A percentile compares a stretch with the other conserved stretches of the same genome.
These are phyloP conservation scores for Ceratobasidium papillatum DNA, from an alignment of 1,284 basidiomycete species.

Conservation along the genomic window DNA sequence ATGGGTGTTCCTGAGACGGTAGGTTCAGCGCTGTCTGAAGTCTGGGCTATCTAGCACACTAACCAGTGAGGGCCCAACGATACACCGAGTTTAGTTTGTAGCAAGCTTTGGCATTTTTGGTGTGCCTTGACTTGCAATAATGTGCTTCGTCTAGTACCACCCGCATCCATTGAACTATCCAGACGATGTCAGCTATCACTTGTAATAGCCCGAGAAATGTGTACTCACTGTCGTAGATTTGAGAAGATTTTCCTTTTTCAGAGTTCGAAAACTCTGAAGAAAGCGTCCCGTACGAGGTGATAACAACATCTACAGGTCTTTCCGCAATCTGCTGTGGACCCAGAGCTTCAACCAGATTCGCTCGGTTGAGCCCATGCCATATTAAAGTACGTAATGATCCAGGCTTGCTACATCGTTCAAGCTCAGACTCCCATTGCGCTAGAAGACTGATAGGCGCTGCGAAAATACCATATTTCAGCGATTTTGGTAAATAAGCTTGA, in stretches of 20 bases:
- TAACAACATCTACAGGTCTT: slow-evolving; percentile 73
- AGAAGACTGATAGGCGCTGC: slow-evolving; percentile 88
- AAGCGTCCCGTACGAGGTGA: slow-evolving; percentile 90
- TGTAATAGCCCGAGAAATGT: background rate
- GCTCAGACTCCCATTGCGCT: slow-evolving; percentile 90
- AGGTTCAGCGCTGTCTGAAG: background rate
- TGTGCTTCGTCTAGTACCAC: slow-evolving; percentile 71
- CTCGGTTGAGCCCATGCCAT: slow-evolving; percentile 87
- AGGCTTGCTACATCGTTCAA: slow-evolving; percentile 75
- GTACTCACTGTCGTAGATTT: slow-evolving; percentile 76
- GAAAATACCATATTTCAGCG: background rate
- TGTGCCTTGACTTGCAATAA: slow-evolving; percentile 90
- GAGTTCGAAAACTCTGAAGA: slow-evolving; percentile 83
- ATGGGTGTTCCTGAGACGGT: slow-evolving; percentile 83
- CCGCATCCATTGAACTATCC: slow-evolving; percentile 78
- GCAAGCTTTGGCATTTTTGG: slow-evolving; percentile 90
- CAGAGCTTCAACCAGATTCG: slow-evolving; percentile 69
- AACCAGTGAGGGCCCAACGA: slow-evolving; percentile 90
- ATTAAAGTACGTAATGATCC: slow-evolving; percentile 75
- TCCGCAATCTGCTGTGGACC: slow-evolving; percentile 57
- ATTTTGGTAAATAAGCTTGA: background rate
- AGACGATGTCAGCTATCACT: slow-evolving; percentile 24
- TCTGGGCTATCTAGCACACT: slow-evolving; percentile 7
- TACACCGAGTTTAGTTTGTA: slow-evolving; percentile 83
- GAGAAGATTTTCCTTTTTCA: slow-evolving; percentile 62